Evolutionary conservation across 2,329 filamentous ascomycete species (phyloP).

Genomic region (Colletotrichum karsti): DNA sequence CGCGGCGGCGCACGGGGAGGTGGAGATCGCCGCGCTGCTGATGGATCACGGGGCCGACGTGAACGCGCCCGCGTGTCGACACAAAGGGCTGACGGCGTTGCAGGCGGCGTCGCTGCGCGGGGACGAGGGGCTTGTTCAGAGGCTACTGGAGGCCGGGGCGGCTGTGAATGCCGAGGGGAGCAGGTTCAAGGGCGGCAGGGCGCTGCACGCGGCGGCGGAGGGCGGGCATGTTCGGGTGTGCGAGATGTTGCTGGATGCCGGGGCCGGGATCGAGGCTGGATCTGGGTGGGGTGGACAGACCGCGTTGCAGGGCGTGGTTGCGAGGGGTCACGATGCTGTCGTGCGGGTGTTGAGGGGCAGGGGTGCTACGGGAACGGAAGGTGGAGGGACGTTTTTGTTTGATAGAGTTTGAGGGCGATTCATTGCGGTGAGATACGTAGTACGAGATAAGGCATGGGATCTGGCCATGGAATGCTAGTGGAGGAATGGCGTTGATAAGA

Average conservation of each 20-base stretch:
- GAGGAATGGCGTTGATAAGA: not conserved
- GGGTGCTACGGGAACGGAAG: conserved; percentile 37
- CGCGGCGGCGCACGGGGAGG: conserved; percentile 22
- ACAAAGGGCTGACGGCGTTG: conserved; percentile 40
- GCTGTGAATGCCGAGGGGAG: conserved; percentile 35
- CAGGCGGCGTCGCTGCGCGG: conserved; percentile 43
- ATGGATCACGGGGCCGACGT: conserved; percentile 28
- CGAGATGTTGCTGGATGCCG: conserved; percentile 39
- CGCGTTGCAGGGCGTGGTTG: conserved; percentile 41
- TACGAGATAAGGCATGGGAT: not conserved
- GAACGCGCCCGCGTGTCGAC: conserved; percentile 27
- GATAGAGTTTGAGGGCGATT: not conserved
- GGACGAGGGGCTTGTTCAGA: conserved; percentile 39
- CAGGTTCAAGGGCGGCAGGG: conserved; percentile 28
- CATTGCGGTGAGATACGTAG: not conserved
- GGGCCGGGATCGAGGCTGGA: conserved; percentile 47
- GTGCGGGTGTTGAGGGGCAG: conserved; percentile 48
- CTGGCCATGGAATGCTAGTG: not conserved
- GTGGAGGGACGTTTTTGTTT: conserved; percentile 21
- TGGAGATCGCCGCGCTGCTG: conserved; percentile 22
- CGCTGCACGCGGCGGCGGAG: conserved; percentile 32
- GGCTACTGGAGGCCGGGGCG: conserved; percentile 32
- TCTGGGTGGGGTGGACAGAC: conserved; percentile 37
- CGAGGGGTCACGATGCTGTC: conserved; percentile 48
- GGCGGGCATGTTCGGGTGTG: conserved; percentile 30